Percentiles rank a stretch among this genome's conserved stretches.
Conservation (phyloP, 2,329 filamentous ascomycete species). For the Neonectria magnoliae region DNA sequence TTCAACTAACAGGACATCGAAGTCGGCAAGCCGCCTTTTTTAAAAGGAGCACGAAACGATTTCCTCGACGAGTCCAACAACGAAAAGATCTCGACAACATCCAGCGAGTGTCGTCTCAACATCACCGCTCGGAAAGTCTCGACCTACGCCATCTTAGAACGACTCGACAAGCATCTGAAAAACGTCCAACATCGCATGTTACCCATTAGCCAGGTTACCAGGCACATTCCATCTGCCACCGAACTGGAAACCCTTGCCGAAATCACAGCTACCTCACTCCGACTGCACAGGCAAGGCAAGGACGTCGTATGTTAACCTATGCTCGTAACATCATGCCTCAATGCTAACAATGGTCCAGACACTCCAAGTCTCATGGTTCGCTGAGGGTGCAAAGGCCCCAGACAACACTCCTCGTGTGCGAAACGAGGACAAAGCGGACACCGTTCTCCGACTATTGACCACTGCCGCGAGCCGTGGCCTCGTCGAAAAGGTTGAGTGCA, state of each 20-base stretch:
- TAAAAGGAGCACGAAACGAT: constrained; percentile 43
- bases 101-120: constrained; percentile 37
- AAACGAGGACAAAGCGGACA: constrained; percentile 55
- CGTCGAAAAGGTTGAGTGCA: constrained; percentile 30
- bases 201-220: constrained; percentile 34
- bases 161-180: constrained; percentile 46
- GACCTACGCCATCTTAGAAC: constrained; percentile 47
- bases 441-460: constrained; percentile 58
- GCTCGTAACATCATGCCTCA: background rate
- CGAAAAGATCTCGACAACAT: constrained; percentile 43
- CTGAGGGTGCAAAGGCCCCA: constrained; percentile 31
- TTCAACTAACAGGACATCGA: constrained; percentile 16
- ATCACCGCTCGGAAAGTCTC: constrained; percentile 46
- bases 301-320: constrained; percentile 33
- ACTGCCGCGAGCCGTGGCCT: constrained; percentile 30
- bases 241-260: constrained; percentile 45
- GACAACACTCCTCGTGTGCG: background rate
- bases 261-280: constrained; percentile 48
- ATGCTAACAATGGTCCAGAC: constrained; percentile 37
- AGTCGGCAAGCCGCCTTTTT: constrained; percentile 33
- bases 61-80: constrained; percentile 45
- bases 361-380: constrained; percentile 56
- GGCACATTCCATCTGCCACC: constrained; percentile 24
- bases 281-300: constrained; percentile 25
- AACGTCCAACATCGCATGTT: constrained; percentile 42